phyloP scores from a whole-genome alignment of 495 filamentous ascomycete species.

The Lasiosphaeriaceae sp. region DNA sequence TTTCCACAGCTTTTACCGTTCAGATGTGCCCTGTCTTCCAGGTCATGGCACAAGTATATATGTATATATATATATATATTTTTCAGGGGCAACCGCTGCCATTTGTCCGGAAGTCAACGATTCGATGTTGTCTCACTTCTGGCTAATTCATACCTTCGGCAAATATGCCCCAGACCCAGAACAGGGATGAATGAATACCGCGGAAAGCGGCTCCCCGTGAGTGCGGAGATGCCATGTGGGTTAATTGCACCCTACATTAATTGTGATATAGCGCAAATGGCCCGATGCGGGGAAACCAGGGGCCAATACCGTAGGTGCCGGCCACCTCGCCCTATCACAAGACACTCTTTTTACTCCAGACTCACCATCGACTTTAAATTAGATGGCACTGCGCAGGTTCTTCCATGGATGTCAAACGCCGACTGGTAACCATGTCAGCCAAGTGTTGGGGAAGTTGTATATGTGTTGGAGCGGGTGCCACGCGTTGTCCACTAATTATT shows the following conservation, averaged over 20 bases:
- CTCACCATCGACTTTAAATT: too few species aligned
- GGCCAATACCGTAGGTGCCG: too few species aligned
- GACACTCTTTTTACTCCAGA: too few species aligned
- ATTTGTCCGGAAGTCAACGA: slow-evolving; percentile 5
- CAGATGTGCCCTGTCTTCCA: too few species aligned
- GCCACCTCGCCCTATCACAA: too few species aligned
- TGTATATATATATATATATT: neutral
- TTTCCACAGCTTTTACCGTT: too few species aligned
- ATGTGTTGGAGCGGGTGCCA: too few species aligned
- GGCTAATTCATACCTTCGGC: slow-evolving; percentile 15
- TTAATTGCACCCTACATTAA: neutral
- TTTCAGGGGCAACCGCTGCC: neutral
- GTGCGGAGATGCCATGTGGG: slow-evolving; percentile 1
- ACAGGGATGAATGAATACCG: neutral
- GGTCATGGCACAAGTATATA: neutral
- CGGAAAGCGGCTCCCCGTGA: neutral
- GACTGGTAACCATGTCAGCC: too few species aligned
- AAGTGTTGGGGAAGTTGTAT: too few species aligned
- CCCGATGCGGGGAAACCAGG: slow-evolving; percentile 1
- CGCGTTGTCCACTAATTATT: too few species aligned
- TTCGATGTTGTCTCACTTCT: neutral
- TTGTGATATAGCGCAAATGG: slow-evolving; percentile 1
- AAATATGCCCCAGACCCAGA: neutral
- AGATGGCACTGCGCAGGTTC: too few species aligned
- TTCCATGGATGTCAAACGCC: too few species aligned